These are phyloP conservation scores for Calycina herbarum DNA, from an alignment of 2,329 filamentous ascomycete species.

Conservation along the genomic window DNA sequence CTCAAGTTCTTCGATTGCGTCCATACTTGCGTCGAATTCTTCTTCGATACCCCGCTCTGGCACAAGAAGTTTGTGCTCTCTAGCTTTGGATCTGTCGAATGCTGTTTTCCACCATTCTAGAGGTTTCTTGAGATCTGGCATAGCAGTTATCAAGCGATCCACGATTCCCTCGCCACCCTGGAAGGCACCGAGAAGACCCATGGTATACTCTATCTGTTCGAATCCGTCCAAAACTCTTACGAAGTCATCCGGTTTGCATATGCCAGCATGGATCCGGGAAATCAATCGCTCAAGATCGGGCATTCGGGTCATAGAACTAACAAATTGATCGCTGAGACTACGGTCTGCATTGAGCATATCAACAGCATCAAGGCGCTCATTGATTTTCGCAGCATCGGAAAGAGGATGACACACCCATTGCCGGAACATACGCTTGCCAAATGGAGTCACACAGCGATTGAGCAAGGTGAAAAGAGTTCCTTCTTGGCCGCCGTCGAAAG, in stretches of 20 bases:
- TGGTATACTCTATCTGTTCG: slow-evolving; percentile 95
- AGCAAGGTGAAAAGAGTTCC: slow-evolving; percentile 89
- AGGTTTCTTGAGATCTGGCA: slow-evolving; percentile 78
- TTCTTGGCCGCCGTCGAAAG: slow-evolving; percentile 78
- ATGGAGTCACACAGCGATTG: slow-evolving; percentile 93
- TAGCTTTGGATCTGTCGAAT: slow-evolving; percentile 80
- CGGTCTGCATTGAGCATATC: slow-evolving; percentile 86
- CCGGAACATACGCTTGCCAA: slow-evolving; percentile 92
- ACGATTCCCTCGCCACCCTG: slow-evolving; percentile 80
- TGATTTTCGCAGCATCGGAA: slow-evolving; percentile 83
- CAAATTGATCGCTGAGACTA: slow-evolving; percentile 81
- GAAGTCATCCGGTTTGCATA: slow-evolving; percentile 90
- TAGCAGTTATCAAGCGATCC: slow-evolving; percentile 75
- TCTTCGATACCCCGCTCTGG: slow-evolving; percentile 86
- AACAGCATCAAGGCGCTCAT: slow-evolving; percentile 90
- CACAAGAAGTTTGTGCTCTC: slow-evolving; percentile 77
- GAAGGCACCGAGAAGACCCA: slow-evolving; percentile 73
- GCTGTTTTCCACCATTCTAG: slow-evolving; percentile 87
- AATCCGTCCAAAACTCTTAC: slow-evolving; percentile 92
- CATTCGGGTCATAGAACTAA: slow-evolving; percentile 83
- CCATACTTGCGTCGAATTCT: slow-evolving; percentile 84
- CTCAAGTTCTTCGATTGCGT: slow-evolving; percentile 74
- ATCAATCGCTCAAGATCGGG: slow-evolving; percentile 93
- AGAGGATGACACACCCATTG: slow-evolving; percentile 98
- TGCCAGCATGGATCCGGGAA: slow-evolving; percentile 88